Conservation (phyloP, 192 early-diverging fungal genomes). For the Umbelopsis vinacea region DNA sequence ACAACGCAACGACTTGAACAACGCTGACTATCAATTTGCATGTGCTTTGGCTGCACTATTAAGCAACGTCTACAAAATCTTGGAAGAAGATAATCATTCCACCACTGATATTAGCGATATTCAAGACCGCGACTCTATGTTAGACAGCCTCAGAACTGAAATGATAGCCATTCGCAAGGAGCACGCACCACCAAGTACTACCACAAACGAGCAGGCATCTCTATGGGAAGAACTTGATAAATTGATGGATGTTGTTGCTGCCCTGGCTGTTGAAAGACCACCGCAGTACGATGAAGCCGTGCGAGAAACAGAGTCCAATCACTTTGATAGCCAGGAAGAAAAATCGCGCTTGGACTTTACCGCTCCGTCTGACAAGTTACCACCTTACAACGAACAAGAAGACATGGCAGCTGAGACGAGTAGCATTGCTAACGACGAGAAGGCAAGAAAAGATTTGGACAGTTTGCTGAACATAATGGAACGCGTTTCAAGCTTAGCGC, state of each 20-base stretch:
- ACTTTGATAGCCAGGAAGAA: neutral
- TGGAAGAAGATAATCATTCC: conserved; percentile 42
- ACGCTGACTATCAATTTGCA: conserved; percentile 53
- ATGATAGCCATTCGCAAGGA: conserved; percentile 30
- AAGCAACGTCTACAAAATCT: conserved; percentile 51
- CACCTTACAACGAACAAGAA: neutral
- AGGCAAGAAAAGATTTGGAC: conserved; percentile 53
- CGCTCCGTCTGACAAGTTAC: conserved; percentile 13
- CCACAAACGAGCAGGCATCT: conserved; percentile 24
- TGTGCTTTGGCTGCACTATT: conserved; percentile 59
- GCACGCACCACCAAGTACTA: neutral
- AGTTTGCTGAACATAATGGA: conserved; percentile 58
- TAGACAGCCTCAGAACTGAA: conserved; percentile 29
- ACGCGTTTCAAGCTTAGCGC: conserved; percentile 51
- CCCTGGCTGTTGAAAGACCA: conserved; percentile 25
- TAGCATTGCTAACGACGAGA: conserved; percentile 38
- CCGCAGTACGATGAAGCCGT: conserved; percentile 25
- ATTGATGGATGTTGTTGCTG: conserved; percentile 39
- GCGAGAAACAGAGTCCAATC: neutral
- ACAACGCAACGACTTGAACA: conserved; percentile 17
- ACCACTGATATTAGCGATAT: neutral
- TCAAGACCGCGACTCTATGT: conserved; percentile 19
- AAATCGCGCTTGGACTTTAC: conserved; percentile 9
- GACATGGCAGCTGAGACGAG: neutral
- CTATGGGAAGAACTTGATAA: conserved; percentile 49